Conservation (phyloP, 2,329 filamentous ascomycete genomes). For the Exutisphaerella laricina region DNA sequence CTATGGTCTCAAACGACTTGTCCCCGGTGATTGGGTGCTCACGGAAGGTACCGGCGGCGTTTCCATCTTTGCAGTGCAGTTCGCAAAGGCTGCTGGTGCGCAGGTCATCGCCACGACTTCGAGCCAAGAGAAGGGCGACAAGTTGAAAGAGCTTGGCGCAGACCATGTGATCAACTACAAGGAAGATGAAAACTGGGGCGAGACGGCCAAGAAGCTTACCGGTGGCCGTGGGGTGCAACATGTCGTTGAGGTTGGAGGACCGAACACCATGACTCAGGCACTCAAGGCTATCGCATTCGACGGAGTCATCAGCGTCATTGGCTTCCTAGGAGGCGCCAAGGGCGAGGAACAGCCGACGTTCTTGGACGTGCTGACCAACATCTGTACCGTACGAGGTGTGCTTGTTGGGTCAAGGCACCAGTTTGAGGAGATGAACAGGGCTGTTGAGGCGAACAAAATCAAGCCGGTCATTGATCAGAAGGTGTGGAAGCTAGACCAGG, state of each 20-base stretch:
- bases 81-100: conserved; percentile 50
- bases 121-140: conserved; percentile 44
- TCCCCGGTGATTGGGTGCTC: conserved; percentile 48
- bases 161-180: conserved; percentile 55
- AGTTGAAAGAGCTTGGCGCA: conserved; percentile 49
- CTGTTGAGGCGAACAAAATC: conserved; percentile 55
- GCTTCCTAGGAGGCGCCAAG: conserved; percentile 50
- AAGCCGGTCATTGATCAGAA: conserved; percentile 55
- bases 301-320: conserved; percentile 53
- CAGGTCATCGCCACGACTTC: conserved; percentile 55
- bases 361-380: conserved; percentile 46
- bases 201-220: conserved; percentile 47
- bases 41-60: conserved; percentile 66
- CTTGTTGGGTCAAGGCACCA: conserved; percentile 52
- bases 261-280: conserved; percentile 54
- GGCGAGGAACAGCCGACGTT: conserved; percentile 47
- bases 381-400: conserved; percentile 54
- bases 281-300: conserved; percentile 41
- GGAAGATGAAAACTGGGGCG: conserved; percentile 49
- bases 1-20: conserved; percentile 42
- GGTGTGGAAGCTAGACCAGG: conserved; percentile 49
- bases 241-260: conserved; percentile 61
- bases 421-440: conserved; percentile 55
- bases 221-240: conserved; percentile 56
- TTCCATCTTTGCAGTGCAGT: conserved; percentile 58